Conservation (phyloP, 495 filamentous ascomycete species). For the Daldinia caldariorum region DNA sequence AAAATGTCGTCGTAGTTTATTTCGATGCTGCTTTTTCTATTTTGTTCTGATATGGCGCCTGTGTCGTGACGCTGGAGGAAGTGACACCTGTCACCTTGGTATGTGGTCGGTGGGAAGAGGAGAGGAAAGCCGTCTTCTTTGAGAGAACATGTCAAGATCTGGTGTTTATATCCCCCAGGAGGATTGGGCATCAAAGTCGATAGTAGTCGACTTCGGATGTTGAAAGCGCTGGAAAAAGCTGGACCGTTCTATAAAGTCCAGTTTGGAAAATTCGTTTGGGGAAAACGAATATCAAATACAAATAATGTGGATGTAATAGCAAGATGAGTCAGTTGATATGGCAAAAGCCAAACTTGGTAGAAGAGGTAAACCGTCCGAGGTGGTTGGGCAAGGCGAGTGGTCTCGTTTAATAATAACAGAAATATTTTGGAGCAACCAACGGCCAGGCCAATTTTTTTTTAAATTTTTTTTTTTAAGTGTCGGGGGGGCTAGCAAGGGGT, state of each 20-base stretch:
- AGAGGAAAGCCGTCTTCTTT: slow-evolving; percentile 59
- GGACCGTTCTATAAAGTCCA: slow-evolving; percentile 44
- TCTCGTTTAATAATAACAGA: slow-evolving; percentile 45
- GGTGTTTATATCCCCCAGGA: slow-evolving; percentile 52
- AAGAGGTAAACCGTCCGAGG: slow-evolving; percentile 33
- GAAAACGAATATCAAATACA: slow-evolving; percentile 32
- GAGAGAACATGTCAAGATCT: slow-evolving; percentile 61
- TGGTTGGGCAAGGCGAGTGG: slow-evolving; percentile 46
- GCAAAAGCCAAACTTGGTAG: slow-evolving; percentile 49
- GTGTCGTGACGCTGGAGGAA: slow-evolving; percentile 59
- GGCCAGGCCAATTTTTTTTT: slow-evolving; percentile 33
- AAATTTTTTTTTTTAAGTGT: slow-evolving; percentile 32
- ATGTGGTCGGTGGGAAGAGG: slow-evolving; percentile 65
- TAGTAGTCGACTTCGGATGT: slow-evolving; percentile 41
- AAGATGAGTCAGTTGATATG: slow-evolving; percentile 46
- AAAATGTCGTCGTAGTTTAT: slow-evolving; percentile 25
- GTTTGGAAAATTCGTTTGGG: slow-evolving; percentile 38
- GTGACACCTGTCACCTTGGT: slow-evolving; percentile 65
- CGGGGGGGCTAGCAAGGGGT: slow-evolving; percentile 27
- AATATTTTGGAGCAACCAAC: slow-evolving; percentile 41
- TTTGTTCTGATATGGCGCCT: slow-evolving; percentile 49
- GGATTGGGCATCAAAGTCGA: slow-evolving; percentile 48
- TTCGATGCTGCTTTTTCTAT: slow-evolving; percentile 34
- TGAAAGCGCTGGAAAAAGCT: slow-evolving; percentile 46
- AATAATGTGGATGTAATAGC: slow-evolving; percentile 35